Conservation (phyloP, 148 eudicot species). For the Selenicereus undatus region DNA sequence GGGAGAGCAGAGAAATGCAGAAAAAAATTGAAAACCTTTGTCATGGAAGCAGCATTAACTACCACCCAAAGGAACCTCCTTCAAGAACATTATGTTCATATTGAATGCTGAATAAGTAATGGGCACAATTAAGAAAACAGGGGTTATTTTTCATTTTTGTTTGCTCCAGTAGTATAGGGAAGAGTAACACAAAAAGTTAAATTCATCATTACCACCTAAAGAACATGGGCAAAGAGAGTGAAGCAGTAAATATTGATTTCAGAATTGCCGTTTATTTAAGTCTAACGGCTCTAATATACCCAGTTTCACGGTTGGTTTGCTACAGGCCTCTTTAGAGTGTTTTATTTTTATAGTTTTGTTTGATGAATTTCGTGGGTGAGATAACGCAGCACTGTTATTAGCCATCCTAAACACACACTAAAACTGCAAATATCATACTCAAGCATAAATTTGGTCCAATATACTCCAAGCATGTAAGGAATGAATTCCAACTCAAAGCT, state of each 20-base stretch:
- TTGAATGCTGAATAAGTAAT: no score
- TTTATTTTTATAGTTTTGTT: not conserved
- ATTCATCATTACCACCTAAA: not conserved
- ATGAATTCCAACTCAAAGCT: not conserved
- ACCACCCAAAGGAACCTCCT: not conserved
- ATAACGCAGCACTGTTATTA: not conserved
- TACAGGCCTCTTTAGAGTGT: not conserved
- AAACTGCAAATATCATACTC: not conserved
- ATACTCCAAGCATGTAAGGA: not conserved
- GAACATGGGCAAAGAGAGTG: not conserved
- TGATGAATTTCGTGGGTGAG: not conserved
- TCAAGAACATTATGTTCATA: not conserved
- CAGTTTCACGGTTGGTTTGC: not conserved
- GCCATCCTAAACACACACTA: not conserved
- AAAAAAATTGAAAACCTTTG: not conserved
- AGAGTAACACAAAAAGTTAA: no score
- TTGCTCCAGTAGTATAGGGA: no score
- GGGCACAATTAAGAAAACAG: no score
- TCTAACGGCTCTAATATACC: not conserved
- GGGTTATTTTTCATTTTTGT: no score
- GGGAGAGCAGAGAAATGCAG: not conserved
- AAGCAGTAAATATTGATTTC: not conserved
- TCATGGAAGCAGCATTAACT: not conserved
- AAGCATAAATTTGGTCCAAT: not conserved
- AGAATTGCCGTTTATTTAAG: conserved; percentile 1